Evolutionary conservation across 2,329 filamentous ascomycete species (phyloP), one percentile per base, ranked within the genome.

Genomic region (Penicillium fuscoglaucum): DNA sequence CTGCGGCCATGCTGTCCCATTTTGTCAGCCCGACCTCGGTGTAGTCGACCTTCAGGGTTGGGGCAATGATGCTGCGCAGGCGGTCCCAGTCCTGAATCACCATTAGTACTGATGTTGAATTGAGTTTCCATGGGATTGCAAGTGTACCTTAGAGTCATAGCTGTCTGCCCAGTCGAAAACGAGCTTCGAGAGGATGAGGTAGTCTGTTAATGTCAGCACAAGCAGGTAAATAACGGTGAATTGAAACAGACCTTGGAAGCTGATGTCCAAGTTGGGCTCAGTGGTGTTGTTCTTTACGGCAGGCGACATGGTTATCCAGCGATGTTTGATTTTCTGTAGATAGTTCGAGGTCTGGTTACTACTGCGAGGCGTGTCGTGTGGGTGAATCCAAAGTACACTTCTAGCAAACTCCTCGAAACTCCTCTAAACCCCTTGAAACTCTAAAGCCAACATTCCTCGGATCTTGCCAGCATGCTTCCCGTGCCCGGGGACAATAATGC

Each of bases 1-100:
- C 79, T 0, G 84, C 83, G 1, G 83, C 78, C 84, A 88, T 87
- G 50, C 80, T 78, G 49, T 84, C 81, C 84, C 84, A 87, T 56
- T 83, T 72, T 69, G 82, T 82, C 71, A 84, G 79, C 52, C 85
- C 80, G 72, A 87, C 84, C 41, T 82, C 80, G 51, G 83, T 84
- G 82, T 92, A 92, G 79, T 92, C 89, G 67, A 91, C 69, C 24
- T 61, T 70, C 45, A 71, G 56, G 2, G 65, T 69, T 29, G 79
- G 79, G 13, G 80, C 78, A 45, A 82, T 73, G 65, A 77, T 76
- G 35, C 69, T 69, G 54, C 68, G 68, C 12, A 79, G 70, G 26
- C 75, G 73, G 24, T 69, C 67, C 75, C 75, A 78, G 63, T 79
- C 74, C 74, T 77, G n/a, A 44, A 12, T 40, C 15, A n/a, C 8